phyloP scores from a whole-genome alignment of 2,329 filamentous ascomycete species.

The Cercospora sp. region DNA sequence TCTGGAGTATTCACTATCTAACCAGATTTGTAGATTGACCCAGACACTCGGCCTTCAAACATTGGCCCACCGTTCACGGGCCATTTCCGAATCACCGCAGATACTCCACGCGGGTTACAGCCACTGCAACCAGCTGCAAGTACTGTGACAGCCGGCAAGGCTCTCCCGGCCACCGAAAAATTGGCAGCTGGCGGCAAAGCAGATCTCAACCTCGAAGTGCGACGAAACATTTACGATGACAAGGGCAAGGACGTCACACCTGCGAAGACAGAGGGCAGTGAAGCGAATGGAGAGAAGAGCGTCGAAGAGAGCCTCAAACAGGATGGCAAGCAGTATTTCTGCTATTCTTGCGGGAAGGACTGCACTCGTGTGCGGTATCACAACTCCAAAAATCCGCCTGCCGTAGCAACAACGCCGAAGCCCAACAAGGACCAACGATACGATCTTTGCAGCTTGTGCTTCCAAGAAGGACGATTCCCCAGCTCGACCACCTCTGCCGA shows the following conservation, averaged over 20 bases:
- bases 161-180: constrained; percentile 67
- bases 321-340: constrained; percentile 70
- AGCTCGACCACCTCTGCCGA: constrained; percentile 74
- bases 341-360: constrained; percentile 88
- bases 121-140: constrained; percentile 90
- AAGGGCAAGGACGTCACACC: constrained; percentile 82
- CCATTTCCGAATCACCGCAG: constrained; percentile 93
- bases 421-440: constrained; percentile 65
- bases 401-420: constrained; percentile 51
- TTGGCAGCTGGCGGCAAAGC: constrained; percentile 69
- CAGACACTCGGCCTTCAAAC: constrained; percentile 89
- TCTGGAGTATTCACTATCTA: neutral
- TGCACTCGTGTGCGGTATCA: constrained; percentile 74
- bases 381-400: constrained; percentile 61
- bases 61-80: constrained; percentile 96
- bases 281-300: constrained; percentile 69
- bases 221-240: constrained; percentile 92
- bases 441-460: constrained; percentile 90
- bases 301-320: constrained; percentile 61
- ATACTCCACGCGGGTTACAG: constrained; percentile 91
- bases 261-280: constrained; percentile 44
- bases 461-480: constrained; percentile 79
- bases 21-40: constrained; percentile 70
- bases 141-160: constrained; percentile 62
- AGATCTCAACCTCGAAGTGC: constrained; percentile 87